These are phyloP conservation scores for Dalechampia spathulata DNA, from an alignment of 441 rosid species.

Conservation along the genomic window DNA sequence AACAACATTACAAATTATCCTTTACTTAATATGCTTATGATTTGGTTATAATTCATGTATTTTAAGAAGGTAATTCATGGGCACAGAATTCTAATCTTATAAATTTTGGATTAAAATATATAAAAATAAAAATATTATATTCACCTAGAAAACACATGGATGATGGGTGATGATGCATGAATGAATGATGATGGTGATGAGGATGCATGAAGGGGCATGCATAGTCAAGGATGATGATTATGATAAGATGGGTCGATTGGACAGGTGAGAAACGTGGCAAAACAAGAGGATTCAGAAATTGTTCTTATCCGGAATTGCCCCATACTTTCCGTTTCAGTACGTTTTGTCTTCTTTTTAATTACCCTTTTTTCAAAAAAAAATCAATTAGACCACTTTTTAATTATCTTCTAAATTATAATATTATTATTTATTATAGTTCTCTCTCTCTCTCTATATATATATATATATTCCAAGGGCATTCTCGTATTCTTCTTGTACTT, in stretches of 20 bases:
- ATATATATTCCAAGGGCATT: not conserved
- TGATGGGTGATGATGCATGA: too few species aligned
- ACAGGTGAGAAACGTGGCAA: slow-evolving; percentile 15
- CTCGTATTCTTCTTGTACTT: not conserved
- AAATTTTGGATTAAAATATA: too few species aligned
- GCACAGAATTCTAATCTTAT: too few species aligned
- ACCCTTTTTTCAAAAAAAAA: not conserved
- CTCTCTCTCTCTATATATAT: not conserved
- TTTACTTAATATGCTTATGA: too few species aligned
- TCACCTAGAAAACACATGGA: too few species aligned
- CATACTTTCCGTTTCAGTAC: slow-evolving; percentile 25
- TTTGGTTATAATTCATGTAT: too few species aligned
- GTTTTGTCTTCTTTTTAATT: slow-evolving; percentile 21
- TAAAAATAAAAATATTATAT: too few species aligned
- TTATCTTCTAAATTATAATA: not conserved
- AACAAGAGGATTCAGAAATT: slow-evolving; percentile 9
- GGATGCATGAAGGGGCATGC: too few species aligned
- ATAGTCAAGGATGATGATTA: not conserved
- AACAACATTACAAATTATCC: too few species aligned
- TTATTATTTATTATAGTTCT: not conserved
- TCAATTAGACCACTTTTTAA: too few species aligned
- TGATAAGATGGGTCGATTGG: slow-evolving; percentile 16
- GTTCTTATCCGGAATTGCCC: slow-evolving; percentile 23
- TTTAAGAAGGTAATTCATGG: too few species aligned
- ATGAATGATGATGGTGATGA: too few species aligned